Base-by-base conservation (phyloP, 148 eudicot species). In the Camellia granthamiana region DNA sequence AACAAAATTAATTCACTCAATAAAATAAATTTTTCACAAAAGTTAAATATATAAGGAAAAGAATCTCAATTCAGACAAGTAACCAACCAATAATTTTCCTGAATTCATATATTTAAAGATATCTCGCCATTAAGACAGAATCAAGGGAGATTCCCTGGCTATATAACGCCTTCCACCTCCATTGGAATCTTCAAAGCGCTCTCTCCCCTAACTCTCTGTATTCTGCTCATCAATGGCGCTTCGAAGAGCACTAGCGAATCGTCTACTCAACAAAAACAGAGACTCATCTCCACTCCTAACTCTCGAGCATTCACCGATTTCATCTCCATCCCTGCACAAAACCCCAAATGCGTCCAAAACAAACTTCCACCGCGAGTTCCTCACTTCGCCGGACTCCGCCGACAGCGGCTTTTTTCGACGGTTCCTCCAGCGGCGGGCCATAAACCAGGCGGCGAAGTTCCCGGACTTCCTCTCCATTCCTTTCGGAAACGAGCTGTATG, bases 181-280 rank as follows among this genome's bases (percentile, higher is more conserved):
- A 70, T 41, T n/a, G 30, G 30, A 70, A 21, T 19, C 80, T 51
- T 44, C 72, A 9, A 10, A 66, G 42, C 47, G 6, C 70, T 60
- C 5, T n/a, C 43, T n/a, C 15, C 69, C 46, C 58, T 14, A 78
- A 23, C 54, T 56, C 70, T 46, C 15, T 15, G 55, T 61, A 11
- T 65, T 74, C 74, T 68, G 47, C 55, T 55, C 74, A 60, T 30
- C 80, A 86, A 90, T 90, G 93, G 90, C 93, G 74, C 85, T 87
- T 68, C 90, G 86, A 13, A 74, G 88, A 73, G 66, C 81, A 6
- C 72, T 88, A 1, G 7, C 91, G 13, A 87, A 85, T 82, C 89
- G 90, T 49, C 77, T 87, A 6, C 77, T 81, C 74, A 72, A 46
- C 78, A 18, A 23, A 21, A n/a, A 7, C 74, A 58, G 7, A 16